Evolutionary conservation across 768 basidiomycete species (phyloP).

Genomic region (Trametes gibbosa): DNA sequence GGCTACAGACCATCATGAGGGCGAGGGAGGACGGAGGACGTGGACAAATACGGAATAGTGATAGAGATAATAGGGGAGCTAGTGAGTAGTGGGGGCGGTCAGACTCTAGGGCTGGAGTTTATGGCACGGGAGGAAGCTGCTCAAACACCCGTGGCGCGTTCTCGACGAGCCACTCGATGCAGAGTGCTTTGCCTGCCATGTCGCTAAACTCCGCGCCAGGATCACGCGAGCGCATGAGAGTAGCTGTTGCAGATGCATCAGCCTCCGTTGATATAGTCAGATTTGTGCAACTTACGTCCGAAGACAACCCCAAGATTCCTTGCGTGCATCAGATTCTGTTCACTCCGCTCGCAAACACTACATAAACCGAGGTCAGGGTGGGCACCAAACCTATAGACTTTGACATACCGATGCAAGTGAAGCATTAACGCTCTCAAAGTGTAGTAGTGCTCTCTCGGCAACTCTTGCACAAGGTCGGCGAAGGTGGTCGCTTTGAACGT

Average conservation of each 20-base stretch:
- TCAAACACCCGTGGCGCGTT: conserved; percentile 63
- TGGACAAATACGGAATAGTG: conserved; percentile 18
- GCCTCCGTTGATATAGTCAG: background rate
- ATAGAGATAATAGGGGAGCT: conserved; percentile 1
- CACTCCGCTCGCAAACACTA: conserved; percentile 61
- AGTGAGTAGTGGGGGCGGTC: too few species aligned
- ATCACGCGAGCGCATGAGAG: conserved; percentile 88
- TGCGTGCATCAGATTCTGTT: conserved; percentile 89
- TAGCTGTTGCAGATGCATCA: conserved; percentile 53
- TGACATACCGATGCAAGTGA: conserved; percentile 77
- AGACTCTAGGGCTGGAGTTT: too few species aligned
- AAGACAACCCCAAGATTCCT: conserved; percentile 97
- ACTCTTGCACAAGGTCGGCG: conserved; percentile 64
- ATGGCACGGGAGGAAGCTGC: conserved; percentile 8
- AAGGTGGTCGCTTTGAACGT: conserved; percentile 57
- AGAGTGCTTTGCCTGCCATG: conserved; percentile 94
- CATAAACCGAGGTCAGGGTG: background rate
- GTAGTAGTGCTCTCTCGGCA: conserved; percentile 86
- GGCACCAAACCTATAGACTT: background rate
- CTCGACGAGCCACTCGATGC: conserved; percentile 93
- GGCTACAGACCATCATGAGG: conserved; percentile 14
- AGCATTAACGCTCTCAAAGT: conserved; percentile 81
- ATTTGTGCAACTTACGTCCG: conserved; percentile 70
- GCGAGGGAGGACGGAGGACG: background rate
- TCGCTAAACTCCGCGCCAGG: conserved; percentile 90